Evolutionary conservation across 176 grass and related monocot species (phyloP), one percentile per base, ranked within the genome.

Genomic region (Aegilops longissima): DNA sequence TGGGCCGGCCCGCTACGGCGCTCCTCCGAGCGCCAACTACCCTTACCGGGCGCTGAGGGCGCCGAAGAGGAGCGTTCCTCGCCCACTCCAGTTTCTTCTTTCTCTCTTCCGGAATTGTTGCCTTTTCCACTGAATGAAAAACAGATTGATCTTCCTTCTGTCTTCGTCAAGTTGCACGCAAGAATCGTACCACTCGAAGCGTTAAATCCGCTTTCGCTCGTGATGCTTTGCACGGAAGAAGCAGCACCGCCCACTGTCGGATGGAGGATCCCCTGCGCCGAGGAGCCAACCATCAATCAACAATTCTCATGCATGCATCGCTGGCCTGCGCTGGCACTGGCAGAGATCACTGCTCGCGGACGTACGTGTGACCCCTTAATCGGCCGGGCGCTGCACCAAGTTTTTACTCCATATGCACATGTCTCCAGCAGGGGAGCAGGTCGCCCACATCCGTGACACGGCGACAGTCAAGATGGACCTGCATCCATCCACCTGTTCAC

Each of bases 361-460:
- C n/a, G 71, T 27, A 11, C 40, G 40, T 40, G 40, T 21, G 54
- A 8, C 2, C 54, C 18, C 54, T 30, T 31, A 16, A 66, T 31
- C 25, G 64, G 27, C 64, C 27, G 62, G 24, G 12, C 5, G 24
- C 12, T 54, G 54, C 54, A 58, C 18, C 18, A 21, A 56, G 59
- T 24, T 62, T n/a, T 62, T 62, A 34, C 2, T 33, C 27, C 66
- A 36, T 68, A 18, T 69, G 31, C 29, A 69, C 40, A 39, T 73
- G 38, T 44, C 38, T 44, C 70, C 70, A 21, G 70, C 70, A 42
- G 59, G 86, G 79, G 27, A 54, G 78, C 86, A 82, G 42, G 11
- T 27, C 31, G 13, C 21, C 14, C 66, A 35, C 66, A 31, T 13
- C 66, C 30, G 16, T 69, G 66, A 69, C 31, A 69, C 30, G 30